A percentile compares a stretch with the other conserved stretches of the same genome.
Evolutionary conservation across 1,284 basidiomycete species (phyloP).

Genomic region (Cutaneotrichosporon cutaneum): DNA sequence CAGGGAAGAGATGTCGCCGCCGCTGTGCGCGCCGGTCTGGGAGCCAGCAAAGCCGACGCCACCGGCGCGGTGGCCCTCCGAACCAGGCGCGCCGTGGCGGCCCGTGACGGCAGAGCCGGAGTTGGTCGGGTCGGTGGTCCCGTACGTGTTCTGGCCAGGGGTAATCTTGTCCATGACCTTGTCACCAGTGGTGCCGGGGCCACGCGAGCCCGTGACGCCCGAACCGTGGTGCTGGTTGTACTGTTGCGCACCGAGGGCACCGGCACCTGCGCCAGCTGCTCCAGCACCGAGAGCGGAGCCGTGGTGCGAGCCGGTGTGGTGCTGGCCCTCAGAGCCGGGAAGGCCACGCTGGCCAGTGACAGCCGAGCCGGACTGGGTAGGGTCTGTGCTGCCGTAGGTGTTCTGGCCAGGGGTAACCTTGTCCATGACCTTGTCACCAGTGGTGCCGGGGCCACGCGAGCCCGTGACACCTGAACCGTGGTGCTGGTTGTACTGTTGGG

Average conservation of each 20-base stretch:
- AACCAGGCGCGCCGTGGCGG: neutral
- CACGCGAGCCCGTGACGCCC: neutral
- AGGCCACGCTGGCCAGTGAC: neutral
- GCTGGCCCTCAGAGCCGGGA: neutral
- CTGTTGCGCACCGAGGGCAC: slow-evolving; percentile 3
- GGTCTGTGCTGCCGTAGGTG: neutral
- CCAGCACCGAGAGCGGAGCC: neutral
- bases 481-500: slow-evolving; percentile 7
- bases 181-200: neutral
- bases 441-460: neutral
- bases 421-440: neutral
- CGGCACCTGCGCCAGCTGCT: neutral
- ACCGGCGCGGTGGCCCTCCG: neutral
- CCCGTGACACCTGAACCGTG: neutral
- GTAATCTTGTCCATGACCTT: neutral
- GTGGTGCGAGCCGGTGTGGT: neutral
- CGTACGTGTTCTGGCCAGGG: neutral
- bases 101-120: neutral
- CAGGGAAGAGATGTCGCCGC: neutral
- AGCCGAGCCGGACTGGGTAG: neutral
- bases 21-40: neutral
- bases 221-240: neutral
- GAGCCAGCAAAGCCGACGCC: too few relatives aligned
- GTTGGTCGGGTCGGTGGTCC: neutral
- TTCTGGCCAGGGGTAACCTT: neutral